These are phyloP conservation scores for Stentor coeruleus DNA, from an alignment of 73 alveolate species.

Conservation along the genomic window DNA sequence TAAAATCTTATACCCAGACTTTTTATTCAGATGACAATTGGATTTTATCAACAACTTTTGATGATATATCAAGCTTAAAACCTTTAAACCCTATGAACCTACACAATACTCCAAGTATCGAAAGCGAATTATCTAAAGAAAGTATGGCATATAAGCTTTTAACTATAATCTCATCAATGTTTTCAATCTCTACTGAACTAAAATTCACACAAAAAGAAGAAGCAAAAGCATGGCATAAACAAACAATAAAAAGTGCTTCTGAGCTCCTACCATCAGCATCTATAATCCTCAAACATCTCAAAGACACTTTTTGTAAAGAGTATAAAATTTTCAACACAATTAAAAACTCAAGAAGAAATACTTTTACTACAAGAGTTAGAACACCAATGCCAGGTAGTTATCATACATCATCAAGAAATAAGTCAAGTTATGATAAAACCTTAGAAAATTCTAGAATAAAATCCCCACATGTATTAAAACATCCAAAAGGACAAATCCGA, in stretches of 20 bases:
- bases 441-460: too few relatives aligned
- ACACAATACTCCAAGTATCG: background rate
- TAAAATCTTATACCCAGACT: background rate
- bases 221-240: background rate
- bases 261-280: conserved; percentile 10
- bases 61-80: background rate
- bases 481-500: too few relatives aligned
- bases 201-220: background rate
- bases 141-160: background rate
- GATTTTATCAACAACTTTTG: background rate
- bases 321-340: too few relatives aligned
- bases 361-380: background rate
- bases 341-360: background rate
- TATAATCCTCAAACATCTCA: background rate
- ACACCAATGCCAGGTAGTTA: background rate
- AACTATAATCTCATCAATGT: background rate
- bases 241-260: background rate
- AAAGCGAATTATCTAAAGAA: background rate
- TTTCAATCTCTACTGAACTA: background rate
- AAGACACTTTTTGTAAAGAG: background rate
- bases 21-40: background rate
- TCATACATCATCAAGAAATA: too few relatives aligned
- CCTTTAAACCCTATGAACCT: background rate
- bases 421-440: too few relatives aligned
- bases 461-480: too few relatives aligned